Base-by-base conservation (phyloP, 2,329 filamentous ascomycete species). In the Xylariaceae sp. region DNA sequence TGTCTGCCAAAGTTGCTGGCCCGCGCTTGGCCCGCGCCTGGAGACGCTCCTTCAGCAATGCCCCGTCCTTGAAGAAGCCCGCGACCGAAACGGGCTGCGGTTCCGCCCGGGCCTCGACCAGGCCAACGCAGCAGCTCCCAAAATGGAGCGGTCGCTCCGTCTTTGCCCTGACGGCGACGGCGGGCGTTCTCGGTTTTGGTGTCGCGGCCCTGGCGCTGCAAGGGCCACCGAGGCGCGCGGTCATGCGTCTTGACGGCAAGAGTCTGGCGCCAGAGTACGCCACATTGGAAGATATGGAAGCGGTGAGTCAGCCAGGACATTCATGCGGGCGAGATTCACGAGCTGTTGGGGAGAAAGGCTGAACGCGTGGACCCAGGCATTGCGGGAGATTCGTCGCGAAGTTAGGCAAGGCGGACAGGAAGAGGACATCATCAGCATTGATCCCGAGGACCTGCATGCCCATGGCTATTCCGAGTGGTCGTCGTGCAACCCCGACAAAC, bases 381-480 rank as follows among this genome's bases (percentile, higher is more conserved):
- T 82, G 34, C 54, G 61, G 33, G 72, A 78, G 48, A 82, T 84
- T 41, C 72, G 72, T 7, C 52, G 54, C n/a, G 61, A 66, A 51
- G 57, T 72, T 42, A 60, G 62, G 36, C 54, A 30, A 3, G 40
- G 38, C 2, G 55, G 51, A 12, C 56, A 55, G 16, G 54, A 67
- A 13, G 71, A 78, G 37, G 78, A 81, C 45, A 72, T 79, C 34
- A 76, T 84, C 30, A 83, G 78, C 9, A 81, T 69, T 0, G 80
- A 84, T 41, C 69, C 77, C 0, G 80, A 84, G 12, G 79, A 83
- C 50, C 64, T 84, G 32, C 68, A 71, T 33, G 67, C 69, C 4
- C 80, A 84, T 52, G 80, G 80, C n/a, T 83, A 82, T 59, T 84
- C 80, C 3, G 78, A 81, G 54, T 84, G 80, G 80, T 83, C 79